Evolutionary conservation across 2,329 filamentous ascomycete species (phyloP).

Genomic region (Colletotrichum sp.): DNA sequence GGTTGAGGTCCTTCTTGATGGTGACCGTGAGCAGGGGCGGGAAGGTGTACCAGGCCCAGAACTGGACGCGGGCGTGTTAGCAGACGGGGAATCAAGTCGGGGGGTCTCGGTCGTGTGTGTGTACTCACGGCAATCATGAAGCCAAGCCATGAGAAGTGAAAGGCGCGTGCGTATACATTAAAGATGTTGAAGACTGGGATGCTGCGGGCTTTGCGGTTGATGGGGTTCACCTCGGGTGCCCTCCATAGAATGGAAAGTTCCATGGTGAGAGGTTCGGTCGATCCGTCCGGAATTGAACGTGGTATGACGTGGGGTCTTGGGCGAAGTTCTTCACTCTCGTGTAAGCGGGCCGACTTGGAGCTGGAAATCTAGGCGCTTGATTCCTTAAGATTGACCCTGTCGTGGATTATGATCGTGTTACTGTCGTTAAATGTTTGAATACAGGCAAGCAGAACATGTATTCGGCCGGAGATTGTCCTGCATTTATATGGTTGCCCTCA

Average conservation of each 20-base stretch:
- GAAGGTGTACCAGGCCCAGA: constrained; percentile 93
- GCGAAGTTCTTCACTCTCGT: neutral
- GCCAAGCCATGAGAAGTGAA: constrained; percentile 87
- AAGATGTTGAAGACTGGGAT: constrained; percentile 80
- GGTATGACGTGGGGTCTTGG: neutral
- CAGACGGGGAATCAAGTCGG: neutral
- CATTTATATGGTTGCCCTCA: constrained; percentile 9
- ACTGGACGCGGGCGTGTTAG: constrained; percentile 42
- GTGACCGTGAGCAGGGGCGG: constrained; percentile 79
- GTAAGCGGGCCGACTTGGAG: neutral
- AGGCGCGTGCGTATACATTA: constrained; percentile 82
- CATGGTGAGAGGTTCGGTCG: constrained; percentile 25
- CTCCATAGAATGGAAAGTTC: constrained; percentile 45
- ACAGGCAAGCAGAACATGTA: neutral
- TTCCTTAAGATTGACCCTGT: neutral
- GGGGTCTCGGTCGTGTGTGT: neutral
- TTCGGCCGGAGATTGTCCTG: neutral
- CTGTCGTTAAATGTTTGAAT: neutral
- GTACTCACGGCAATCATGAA: constrained; percentile 81
- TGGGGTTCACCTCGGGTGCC: constrained; percentile 78
- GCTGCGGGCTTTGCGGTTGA: constrained; percentile 81
- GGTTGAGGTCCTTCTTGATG: constrained; percentile 78
- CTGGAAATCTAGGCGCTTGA: neutral
- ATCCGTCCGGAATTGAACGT: neutral
- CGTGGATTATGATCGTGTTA: neutral